phyloP scores from a whole-genome alignment of 2,329 filamentous ascomycete species.

The Byssothecium circinans region DNA sequence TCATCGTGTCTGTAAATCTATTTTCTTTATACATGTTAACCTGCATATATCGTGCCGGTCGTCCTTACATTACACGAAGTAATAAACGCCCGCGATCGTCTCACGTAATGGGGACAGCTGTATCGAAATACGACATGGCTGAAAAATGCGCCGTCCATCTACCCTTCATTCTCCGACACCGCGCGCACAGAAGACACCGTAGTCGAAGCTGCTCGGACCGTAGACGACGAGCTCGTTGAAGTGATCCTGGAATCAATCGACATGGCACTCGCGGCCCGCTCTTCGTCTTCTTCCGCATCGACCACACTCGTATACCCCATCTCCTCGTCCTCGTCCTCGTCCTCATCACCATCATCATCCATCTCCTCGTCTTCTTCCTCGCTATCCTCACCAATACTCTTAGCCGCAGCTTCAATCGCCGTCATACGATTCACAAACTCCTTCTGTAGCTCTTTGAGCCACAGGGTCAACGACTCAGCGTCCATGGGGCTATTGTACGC shows the following conservation, averaged over 20 bases:
- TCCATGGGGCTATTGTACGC: slow-evolving; percentile 67
- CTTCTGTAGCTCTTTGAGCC: slow-evolving; percentile 68
- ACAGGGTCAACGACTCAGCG: slow-evolving; percentile 62
- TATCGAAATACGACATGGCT: no score
- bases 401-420: slow-evolving; percentile 58
- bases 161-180: slow-evolving; percentile 30
- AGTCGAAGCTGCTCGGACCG: slow-evolving; percentile 6
- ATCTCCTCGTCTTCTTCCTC: slow-evolving; percentile 20
- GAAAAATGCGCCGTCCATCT: no score
- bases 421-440: slow-evolving; percentile 77
- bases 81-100: no score
- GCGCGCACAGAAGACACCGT: slow-evolving; percentile 16
- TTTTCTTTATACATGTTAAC: no score
- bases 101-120: no score
- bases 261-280: slow-evolving; percentile 23
- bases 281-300: slow-evolving; percentile 2
- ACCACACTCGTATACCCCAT: slow-evolving; percentile 11
- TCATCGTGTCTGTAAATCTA: no score
- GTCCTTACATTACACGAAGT: no score
- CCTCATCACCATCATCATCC: slow-evolving; percentile 16
- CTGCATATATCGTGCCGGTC: no score
- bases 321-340: slow-evolving; percentile 5
- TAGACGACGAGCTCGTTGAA: slow-evolving; percentile 22
- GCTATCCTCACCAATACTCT: slow-evolving; percentile 8
- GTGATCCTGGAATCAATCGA: slow-evolving; percentile 22